phyloP scores from a whole-genome alignment of 2,329 filamentous ascomycete species.

The Raffaelea albimanens region DNA sequence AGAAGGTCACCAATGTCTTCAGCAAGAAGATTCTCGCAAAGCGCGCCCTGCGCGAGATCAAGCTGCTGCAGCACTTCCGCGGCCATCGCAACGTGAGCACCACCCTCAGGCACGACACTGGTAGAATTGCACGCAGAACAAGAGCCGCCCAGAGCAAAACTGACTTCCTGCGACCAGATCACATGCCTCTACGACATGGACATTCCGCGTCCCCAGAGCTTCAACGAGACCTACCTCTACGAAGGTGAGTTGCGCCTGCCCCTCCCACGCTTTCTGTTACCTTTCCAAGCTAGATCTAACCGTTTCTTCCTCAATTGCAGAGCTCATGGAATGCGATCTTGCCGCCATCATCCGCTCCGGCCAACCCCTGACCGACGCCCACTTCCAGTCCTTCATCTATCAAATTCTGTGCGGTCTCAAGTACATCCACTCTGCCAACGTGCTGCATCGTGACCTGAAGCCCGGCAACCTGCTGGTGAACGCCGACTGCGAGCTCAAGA shows the following conservation, averaged over 20 bases:
- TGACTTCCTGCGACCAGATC: constrained; percentile 51
- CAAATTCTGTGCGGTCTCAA: constrained; percentile 98
- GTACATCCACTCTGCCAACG: constrained; percentile 98
- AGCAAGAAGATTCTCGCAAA: constrained; percentile 99
- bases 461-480: constrained; percentile 96
- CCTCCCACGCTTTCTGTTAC: not conserved
- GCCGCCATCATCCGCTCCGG: constrained; percentile 96
- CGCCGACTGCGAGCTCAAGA: constrained; percentile 98
- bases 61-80: constrained; percentile 94
- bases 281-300: not conserved
- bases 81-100: constrained; percentile 77
- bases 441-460: constrained; percentile 93
- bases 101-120: too few relatives aligned
- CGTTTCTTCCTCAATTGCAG: constrained; percentile 35
- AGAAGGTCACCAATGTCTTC: constrained; percentile 99
- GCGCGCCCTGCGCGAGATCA: constrained; percentile 95
- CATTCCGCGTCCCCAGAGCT: constrained; percentile 92
- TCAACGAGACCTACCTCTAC: constrained; percentile 98
- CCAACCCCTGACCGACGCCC: constrained; percentile 92
- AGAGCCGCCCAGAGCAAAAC: too few relatives aligned
- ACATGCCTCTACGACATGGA: constrained; percentile 99
- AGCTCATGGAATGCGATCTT: constrained; percentile 98
- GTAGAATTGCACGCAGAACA: too few relatives aligned
- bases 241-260: constrained; percentile 57
- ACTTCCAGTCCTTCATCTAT: constrained; percentile 99